These are phyloP conservation scores for Pseudonitzschia delicatissima DNA, from an alignment of 108 stramenopile species.

Conservation along the genomic window DNA sequence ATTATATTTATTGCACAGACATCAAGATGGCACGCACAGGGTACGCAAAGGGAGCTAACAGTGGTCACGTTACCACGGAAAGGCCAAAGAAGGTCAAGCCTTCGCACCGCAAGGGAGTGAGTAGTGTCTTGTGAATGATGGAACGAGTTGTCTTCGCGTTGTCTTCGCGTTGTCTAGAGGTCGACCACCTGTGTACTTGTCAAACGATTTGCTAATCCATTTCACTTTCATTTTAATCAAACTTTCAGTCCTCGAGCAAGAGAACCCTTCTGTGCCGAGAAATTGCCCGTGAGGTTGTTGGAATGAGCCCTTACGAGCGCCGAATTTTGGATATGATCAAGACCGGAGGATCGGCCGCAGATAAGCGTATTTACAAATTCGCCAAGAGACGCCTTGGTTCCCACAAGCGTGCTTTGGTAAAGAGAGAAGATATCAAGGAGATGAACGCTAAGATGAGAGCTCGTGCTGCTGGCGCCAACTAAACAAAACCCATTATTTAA, in stretches of 20 bases:
- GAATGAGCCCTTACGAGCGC: slow-evolving; percentile 98
- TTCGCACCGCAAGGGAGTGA: slow-evolving; percentile 72
- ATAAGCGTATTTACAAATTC: slow-evolving; percentile 99
- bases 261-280: slow-evolving; percentile 80
- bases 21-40: slow-evolving; percentile 78
- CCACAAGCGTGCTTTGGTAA: slow-evolving; percentile 97
- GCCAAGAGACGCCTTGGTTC: slow-evolving; percentile 98
- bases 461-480: slow-evolving; percentile 63
- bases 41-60: slow-evolving; percentile 80
- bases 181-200: not conserved
- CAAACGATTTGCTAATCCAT: no score
- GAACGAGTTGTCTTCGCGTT: not conserved
- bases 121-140: slow-evolving; percentile 28
- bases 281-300: slow-evolving; percentile 97
- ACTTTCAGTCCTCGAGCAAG: slow-evolving; percentile 59
- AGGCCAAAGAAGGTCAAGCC: slow-evolving; percentile 64
- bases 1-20: not conserved
- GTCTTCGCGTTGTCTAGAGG: not conserved
- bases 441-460: slow-evolving; percentile 88
- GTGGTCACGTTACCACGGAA: slow-evolving; percentile 69
- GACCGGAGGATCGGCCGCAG: slow-evolving; percentile 93
- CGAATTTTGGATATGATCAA: slow-evolving; percentile 99
- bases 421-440: slow-evolving; percentile 98
- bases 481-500: slow-evolving; percentile 4
- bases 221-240: not conserved